Base-by-base conservation (phyloP, 2,329 filamentous ascomycete species). In the Aspergillus eucalypticola region DNA sequence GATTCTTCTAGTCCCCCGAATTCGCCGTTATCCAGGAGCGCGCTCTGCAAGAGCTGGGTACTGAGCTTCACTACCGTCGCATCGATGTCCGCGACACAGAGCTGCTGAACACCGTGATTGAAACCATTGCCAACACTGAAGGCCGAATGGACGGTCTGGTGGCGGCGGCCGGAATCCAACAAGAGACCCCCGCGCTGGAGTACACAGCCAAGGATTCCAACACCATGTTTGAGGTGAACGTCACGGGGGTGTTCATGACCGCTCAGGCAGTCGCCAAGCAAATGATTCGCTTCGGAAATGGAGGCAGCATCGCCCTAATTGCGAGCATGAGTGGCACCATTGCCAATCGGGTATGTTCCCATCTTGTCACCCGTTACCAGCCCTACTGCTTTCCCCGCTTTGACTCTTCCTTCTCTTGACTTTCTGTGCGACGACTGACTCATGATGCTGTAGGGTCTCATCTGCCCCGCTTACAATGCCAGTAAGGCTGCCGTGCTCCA, bases 181-280 rank as follows among this genome's bases (percentile, higher is more conserved):
- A 96, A 76, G 91, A 96, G 78, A 92, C 87, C 0, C 78, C 90
- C 0, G 92, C 93, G 1, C 81, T 96, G 57, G 91, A 96, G 52
- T 96, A 96, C 73, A 81, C 81, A 1, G 79, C 82, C 55, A 82
- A 86, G 70, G 85, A 88, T 66, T 81, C 83, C 57, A 86, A 87
- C 66, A 81, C 78, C 59, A 88, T 88, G 84, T 83, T 88, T 62
- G 83, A 85, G 66, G 77, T 86, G 64, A 86, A 86, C 66, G 79
- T 87, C 53, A 87, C 84, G 0, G 85, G 85, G 8, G 83, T 84
- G 5, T 84, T 88, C 71, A 87, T 88, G 84, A 86, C 85, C 7
- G 79, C 84, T 6, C 84, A 87, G 73, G 86, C 84, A n/a, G 83
- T 82, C 11, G 86, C 86, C 17, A 84, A 84, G 72, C 84, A 87